Conservation (phyloP, 1,284 basidiomycete species). For the Moniliella sp. region DNA sequence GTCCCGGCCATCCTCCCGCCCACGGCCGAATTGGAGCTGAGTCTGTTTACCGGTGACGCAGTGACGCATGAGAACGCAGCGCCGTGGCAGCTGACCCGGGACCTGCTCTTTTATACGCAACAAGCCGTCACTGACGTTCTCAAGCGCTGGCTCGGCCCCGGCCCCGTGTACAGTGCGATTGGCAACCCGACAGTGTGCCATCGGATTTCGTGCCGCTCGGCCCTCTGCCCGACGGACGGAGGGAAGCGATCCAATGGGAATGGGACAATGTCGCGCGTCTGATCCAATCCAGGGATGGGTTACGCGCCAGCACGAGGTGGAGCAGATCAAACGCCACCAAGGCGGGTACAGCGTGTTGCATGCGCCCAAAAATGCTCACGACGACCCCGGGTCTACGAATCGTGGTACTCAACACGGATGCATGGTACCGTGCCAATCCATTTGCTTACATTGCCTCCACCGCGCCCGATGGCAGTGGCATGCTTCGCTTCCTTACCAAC, state of each 20-base stretch:
- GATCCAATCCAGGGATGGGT: constrained; percentile 45
- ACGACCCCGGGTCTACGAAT: constrained; percentile 47
- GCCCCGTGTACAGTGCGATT: constrained; percentile 24
- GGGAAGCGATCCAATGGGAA: constrained; percentile 24
- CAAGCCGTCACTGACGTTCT: constrained; percentile 24
- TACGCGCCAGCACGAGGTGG: constrained; percentile 40
- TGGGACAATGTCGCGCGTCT: constrained; percentile 22
- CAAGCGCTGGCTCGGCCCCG: constrained; percentile 11
- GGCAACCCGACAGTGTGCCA: constrained; percentile 28
- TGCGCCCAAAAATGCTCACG: no score
- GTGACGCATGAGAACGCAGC: constrained; percentile 38
- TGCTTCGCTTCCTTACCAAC: constrained; percentile 55
- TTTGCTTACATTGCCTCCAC: constrained; percentile 55
- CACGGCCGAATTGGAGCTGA: constrained; percentile 52
- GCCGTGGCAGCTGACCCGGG: constrained; percentile 18
- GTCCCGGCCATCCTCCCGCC: constrained; percentile 48
- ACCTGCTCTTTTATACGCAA: constrained; percentile 26
- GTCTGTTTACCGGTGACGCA: constrained; percentile 54
- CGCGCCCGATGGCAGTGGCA: constrained; percentile 49
- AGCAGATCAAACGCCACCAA: constrained; percentile 49
- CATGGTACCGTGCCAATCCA: constrained; percentile 18
- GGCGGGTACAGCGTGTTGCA: constrained; percentile 52
- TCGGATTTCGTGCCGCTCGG: constrained; percentile 15
- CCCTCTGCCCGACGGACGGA: constrained; percentile 14
- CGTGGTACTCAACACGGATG: constrained; percentile 55